Evolutionary conservation across 2,329 filamentous ascomycete species (phyloP).

Genomic region (Aspergillus clavatus): DNA sequence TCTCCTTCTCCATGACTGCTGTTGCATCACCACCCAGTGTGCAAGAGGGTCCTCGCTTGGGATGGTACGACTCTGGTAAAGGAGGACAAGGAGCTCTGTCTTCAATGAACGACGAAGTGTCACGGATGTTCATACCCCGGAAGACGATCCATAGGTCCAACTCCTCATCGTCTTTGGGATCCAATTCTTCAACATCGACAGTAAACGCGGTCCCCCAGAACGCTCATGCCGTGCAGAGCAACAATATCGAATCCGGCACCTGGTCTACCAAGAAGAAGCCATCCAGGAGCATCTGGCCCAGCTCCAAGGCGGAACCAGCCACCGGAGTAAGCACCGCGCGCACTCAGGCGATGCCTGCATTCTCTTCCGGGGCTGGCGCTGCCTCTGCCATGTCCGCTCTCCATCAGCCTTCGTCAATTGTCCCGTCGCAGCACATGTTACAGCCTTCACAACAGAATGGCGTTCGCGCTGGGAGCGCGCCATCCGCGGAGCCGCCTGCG

Average conservation of each 20-base stretch:
- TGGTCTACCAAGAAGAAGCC: slow-evolving; percentile 45
- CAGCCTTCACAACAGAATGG: slow-evolving; percentile 62
- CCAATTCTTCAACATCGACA: slow-evolving; percentile 53
- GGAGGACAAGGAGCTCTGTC: slow-evolving; percentile 57
- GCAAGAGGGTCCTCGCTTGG: slow-evolving; percentile 56
- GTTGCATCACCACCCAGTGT: slow-evolving; percentile 62
- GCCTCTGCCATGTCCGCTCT: slow-evolving; percentile 60
- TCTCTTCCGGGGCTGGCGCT: slow-evolving; percentile 54
- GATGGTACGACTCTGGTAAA: slow-evolving; percentile 56
- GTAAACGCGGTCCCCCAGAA: slow-evolving; percentile 30
- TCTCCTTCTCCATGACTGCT: slow-evolving; percentile 55
- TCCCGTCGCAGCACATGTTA: slow-evolving; percentile 64
- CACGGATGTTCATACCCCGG: slow-evolving; percentile 83
- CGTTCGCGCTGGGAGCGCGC: slow-evolving; percentile 40
- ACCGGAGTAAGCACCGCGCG: slow-evolving; percentile 58
- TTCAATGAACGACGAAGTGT: slow-evolving; percentile 79
- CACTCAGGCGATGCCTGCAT: slow-evolving; percentile 57
- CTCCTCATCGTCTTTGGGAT: slow-evolving; percentile 78
- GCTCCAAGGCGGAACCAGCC: slow-evolving; percentile 61
- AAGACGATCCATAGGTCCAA: slow-evolving; percentile 82
- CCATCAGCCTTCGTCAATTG: slow-evolving; percentile 57
- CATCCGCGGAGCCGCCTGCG: slow-evolving; percentile 59
- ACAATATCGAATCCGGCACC: slow-evolving; percentile 35
- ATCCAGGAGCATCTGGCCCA: slow-evolving; percentile 57
- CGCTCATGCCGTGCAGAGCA: slow-evolving; percentile 35